phyloP scores from a whole-genome alignment of 768 basidiomycete species.

The Kwoniella sp. region DNA sequence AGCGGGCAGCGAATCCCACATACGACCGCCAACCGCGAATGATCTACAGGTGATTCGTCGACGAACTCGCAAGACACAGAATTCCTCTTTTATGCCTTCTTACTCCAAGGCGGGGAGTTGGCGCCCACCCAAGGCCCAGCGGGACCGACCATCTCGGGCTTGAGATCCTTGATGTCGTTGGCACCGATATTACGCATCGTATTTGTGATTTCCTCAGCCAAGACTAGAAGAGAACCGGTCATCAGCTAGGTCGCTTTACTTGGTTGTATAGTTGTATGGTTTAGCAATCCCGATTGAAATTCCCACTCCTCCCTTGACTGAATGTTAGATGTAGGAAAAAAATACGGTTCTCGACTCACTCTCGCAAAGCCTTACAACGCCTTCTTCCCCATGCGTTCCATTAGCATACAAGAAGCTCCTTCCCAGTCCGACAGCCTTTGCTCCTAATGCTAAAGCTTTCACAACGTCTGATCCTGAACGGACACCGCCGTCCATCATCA shows the following conservation, averaged over 20 bases:
- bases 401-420: slow-evolving; percentile 58
- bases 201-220: slow-evolving; percentile 51
- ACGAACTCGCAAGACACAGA: no score
- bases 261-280: no score
- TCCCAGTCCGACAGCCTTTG: slow-evolving; percentile 57
- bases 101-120: slow-evolving; percentile 32
- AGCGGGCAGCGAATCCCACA: no score
- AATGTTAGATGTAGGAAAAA: no score
- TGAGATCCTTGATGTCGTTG: slow-evolving; percentile 43
- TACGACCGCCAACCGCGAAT: no score
- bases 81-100: no score
- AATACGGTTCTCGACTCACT: slow-evolving; percentile 44
- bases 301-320: no score
- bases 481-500: slow-evolving; percentile 86
- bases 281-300: no score
- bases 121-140: slow-evolving; percentile 48
- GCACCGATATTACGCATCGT: slow-evolving; percentile 52
- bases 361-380: slow-evolving; percentile 49
- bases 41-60: no score
- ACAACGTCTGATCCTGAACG: slow-evolving; percentile 83
- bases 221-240: slow-evolving; percentile 27
- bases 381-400: slow-evolving; percentile 57
- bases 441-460: slow-evolving; percentile 77
- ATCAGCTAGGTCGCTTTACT: no score
- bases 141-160: slow-evolving; percentile 54